Conservation (phyloP, 192 early-diverging fungal genomes). For the Linnemannia exigua region DNA sequence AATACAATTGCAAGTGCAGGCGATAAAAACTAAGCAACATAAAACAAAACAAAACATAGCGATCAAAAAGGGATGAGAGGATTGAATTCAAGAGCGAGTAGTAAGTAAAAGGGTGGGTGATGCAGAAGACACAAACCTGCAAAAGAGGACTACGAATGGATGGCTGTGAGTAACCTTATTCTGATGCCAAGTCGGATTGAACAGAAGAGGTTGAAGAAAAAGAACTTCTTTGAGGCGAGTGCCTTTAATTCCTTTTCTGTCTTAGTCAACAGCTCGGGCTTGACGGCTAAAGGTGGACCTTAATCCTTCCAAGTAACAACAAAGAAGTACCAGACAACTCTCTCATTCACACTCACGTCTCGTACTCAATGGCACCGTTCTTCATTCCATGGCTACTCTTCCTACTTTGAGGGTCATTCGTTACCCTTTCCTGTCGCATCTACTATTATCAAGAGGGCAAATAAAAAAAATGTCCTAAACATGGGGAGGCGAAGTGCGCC, state of each 20-base stretch:
- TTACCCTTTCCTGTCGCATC: background rate
- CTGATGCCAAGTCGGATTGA: background rate
- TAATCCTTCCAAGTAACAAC: background rate
- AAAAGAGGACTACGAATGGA: background rate
- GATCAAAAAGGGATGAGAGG: conserved; percentile 6
- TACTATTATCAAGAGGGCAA: too few species aligned
- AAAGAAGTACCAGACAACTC: background rate
- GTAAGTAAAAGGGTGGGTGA: background rate
- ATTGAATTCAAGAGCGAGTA: background rate
- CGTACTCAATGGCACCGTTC: background rate
- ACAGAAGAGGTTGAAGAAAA: background rate
- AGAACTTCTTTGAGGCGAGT: background rate
- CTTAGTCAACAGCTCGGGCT: background rate
- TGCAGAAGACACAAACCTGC: too few species aligned
- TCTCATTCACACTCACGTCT: background rate
- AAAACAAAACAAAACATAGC: background rate
- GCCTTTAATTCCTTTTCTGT: background rate
- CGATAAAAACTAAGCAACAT: too few species aligned
- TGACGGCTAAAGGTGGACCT: background rate
- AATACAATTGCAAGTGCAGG: too few species aligned
- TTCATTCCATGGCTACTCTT: background rate
- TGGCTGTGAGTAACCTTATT: background rate
- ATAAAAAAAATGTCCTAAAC: too few species aligned
- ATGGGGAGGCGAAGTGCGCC: background rate
- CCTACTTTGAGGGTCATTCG: too few species aligned